A percentile compares a stretch with the other conserved stretches of the same genome.
Evolutionary conservation across 768 basidiomycete genomes (phyloP).

Genomic region (Stropharia rugosoannulata): DNA sequence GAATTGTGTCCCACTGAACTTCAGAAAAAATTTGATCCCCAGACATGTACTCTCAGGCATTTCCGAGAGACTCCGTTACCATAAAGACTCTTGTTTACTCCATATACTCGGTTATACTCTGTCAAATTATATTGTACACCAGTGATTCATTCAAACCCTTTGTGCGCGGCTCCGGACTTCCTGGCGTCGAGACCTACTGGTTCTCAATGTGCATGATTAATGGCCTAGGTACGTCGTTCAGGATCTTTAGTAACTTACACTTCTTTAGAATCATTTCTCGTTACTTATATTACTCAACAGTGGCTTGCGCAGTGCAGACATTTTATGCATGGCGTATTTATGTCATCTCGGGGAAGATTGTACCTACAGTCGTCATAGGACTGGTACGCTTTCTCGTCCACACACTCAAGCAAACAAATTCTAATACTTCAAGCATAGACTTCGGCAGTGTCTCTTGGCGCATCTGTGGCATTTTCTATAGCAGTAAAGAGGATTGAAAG

Average conservation of each 20-base stretch:
- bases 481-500: too few relatives aligned
- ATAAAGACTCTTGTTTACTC: neutral
- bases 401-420: neutral
- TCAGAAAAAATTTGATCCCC: neutral
- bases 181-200: neutral
- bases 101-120: neutral
- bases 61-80: neutral
- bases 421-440: neutral
- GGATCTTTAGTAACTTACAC: too few relatives aligned
- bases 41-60: neutral
- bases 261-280: neutral
- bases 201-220: neutral
- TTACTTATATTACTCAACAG: neutral
- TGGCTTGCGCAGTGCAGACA: neutral
- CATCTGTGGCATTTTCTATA: too few relatives aligned
- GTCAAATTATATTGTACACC: neutral
- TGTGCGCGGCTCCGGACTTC: neutral
- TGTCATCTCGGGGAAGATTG: neutral
- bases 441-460: neutral
- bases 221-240: neutral
- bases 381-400: neutral
- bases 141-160: neutral
- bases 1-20: neutral
- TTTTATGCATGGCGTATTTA: neutral
- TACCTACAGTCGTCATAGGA: neutral